Evolutionary conservation across 495 filamentous ascomycete species (phyloP).

Genomic region (Aspergillus sparsus): DNA sequence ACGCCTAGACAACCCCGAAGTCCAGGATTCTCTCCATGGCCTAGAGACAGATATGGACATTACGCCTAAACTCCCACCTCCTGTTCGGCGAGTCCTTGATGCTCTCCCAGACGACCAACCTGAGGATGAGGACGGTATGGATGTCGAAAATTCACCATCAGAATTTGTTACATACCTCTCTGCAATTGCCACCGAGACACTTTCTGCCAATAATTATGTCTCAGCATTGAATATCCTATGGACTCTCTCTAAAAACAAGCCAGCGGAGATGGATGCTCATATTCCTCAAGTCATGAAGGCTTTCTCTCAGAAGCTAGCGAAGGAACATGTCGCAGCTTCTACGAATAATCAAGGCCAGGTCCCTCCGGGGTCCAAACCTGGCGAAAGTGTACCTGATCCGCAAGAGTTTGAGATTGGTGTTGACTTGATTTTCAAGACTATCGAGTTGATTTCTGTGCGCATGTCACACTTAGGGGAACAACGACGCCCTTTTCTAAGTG

Average conservation of each 20-base stretch:
- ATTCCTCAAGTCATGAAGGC: slow-evolving; percentile 89
- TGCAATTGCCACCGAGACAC: slow-evolving; percentile 73
- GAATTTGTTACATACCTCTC: slow-evolving; percentile 83
- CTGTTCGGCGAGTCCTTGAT: slow-evolving; percentile 79
- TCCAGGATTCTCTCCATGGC: slow-evolving; percentile 86
- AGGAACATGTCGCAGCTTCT: slow-evolving; percentile 85
- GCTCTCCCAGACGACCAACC: slow-evolving; percentile 85
- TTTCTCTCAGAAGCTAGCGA: slow-evolving; percentile 85
- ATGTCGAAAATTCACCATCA: slow-evolving; percentile 69
- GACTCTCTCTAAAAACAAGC: slow-evolving; percentile 81
- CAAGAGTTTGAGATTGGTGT: slow-evolving; percentile 84
- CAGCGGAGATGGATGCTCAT: slow-evolving; percentile 84
- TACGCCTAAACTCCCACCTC: slow-evolving; percentile 54
- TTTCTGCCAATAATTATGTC: slow-evolving; percentile 75
- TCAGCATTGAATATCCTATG: slow-evolving; percentile 89
- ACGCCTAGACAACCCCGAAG: slow-evolving; percentile 80
- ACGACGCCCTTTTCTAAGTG: slow-evolving; percentile 87
- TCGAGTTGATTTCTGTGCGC: slow-evolving; percentile 84
- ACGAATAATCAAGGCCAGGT: slow-evolving; percentile 47
- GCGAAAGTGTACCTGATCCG: slow-evolving; percentile 62
- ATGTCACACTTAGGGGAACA: slow-evolving; percentile 95
- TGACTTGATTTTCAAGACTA: slow-evolving; percentile 85
- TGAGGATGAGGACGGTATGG: slow-evolving; percentile 87
- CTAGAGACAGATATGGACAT: slow-evolving; percentile 66
- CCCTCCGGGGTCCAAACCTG: slow-evolving; percentile 45